These are phyloP conservation scores for Aspergillus glaucus DNA, from an alignment of 2,329 filamentous ascomycete species.

Conservation along the genomic window DNA sequence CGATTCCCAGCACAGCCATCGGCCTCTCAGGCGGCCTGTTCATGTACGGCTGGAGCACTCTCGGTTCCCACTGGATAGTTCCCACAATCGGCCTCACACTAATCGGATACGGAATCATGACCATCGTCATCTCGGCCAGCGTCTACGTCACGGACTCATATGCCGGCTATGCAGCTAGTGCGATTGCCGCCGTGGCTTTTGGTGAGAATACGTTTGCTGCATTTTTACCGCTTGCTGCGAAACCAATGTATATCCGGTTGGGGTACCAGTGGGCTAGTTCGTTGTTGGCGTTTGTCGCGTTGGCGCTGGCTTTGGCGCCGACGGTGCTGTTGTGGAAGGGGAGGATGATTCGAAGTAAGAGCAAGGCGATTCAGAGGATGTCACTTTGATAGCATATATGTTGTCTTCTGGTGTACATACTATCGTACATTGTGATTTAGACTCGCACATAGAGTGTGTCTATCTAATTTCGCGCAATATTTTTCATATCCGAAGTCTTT, in stretches of 20 bases:
- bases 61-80: constrained; percentile 1
- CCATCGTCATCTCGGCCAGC: not conserved
- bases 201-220: constrained; percentile 2
- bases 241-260: constrained; percentile 1
- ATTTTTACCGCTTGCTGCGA: constrained; percentile 1
- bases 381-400: not conserved
- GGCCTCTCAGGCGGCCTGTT: not conserved
- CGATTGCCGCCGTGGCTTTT: constrained; percentile 1
- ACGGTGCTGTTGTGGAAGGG: not conserved
- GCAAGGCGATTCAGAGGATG: constrained; percentile 1
- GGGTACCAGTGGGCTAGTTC: constrained; percentile 1
- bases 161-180: constrained; percentile 1
- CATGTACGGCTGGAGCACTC: constrained; percentile 2
- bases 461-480: no score
- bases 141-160: constrained; percentile 1
- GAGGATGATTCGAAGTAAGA: not conserved
- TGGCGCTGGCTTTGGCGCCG: not conserved
- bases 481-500: no score
- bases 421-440: no score
- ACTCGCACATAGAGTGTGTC: no score
- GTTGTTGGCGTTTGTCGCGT: not conserved
- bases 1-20: not conserved
- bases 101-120: not conserved
- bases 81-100: not conserved
- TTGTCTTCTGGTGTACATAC: not conserved